Conservation (phyloP, 345 rosid genomes). For the Gossypium ekmanianum region DNA sequence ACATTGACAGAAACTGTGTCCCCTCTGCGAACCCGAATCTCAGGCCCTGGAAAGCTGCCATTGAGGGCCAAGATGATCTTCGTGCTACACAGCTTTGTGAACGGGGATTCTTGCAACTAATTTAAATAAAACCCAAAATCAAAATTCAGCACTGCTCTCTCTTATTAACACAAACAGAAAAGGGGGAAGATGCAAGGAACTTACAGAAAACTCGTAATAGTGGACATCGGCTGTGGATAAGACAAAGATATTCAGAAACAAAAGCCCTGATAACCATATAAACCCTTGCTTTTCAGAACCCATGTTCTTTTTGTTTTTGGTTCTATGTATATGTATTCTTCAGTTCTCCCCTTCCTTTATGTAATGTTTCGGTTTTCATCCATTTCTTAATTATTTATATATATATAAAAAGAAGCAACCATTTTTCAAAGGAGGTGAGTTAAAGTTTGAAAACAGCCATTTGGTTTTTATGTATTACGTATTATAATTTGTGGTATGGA, state of each 20-base stretch:
- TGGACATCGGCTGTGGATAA: background rate
- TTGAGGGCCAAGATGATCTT: conserved; percentile 44
- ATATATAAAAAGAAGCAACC: background rate
- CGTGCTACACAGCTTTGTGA: conserved; percentile 37
- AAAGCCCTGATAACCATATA: background rate
- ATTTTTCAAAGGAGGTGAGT: background rate
- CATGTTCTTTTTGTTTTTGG: background rate
- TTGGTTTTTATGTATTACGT: no score
- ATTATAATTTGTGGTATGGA: no score
- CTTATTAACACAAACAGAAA: background rate
- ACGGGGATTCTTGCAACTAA: conserved; percentile 11
- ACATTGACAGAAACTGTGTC: conserved; percentile 44
- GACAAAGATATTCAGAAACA: background rate
- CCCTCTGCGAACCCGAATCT: conserved; percentile 37
- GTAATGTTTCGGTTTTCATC: background rate
- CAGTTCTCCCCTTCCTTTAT: background rate
- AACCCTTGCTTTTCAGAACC: background rate
- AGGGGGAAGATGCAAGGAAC: background rate
- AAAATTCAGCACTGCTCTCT: background rate
- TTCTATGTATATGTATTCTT: background rate
- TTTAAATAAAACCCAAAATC: background rate
- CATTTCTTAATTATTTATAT: conserved; percentile 1
- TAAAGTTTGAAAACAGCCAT: no score
- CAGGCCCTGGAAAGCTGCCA: conserved; percentile 50
- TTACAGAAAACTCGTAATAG: background rate